These are phyloP conservation scores for Pichia phayaonensis DNA, from an alignment of 805 yeast species.

Conservation along the genomic window DNA sequence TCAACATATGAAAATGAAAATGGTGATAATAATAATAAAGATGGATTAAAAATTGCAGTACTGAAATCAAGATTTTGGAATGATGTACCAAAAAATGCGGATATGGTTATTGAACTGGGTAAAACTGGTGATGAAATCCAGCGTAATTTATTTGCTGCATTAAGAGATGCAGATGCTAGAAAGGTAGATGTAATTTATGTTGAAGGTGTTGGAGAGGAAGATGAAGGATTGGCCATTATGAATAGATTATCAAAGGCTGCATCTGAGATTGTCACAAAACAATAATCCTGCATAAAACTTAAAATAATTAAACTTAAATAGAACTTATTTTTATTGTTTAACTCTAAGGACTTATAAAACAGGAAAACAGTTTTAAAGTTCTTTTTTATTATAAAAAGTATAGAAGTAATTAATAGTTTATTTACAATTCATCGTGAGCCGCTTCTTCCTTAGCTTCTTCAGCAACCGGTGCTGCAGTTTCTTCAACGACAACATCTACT, in stretches of 20 bases:
- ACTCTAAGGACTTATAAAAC: background rate
- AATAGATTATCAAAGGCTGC: constrained; percentile 86
- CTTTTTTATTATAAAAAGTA: background rate
- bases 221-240: constrained; percentile 93
- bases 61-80: constrained; percentile 37
- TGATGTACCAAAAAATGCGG: constrained; percentile 1
- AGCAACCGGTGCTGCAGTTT: background rate
- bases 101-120: constrained; percentile 31
- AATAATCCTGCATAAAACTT: background rate
- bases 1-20: constrained; percentile 14
- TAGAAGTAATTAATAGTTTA: background rate
- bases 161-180: constrained; percentile 62
- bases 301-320: background rate
- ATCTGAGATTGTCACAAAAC: constrained; percentile 26
- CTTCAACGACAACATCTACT: constrained; percentile 19
- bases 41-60: constrained; percentile 41
- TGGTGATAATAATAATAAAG: background rate
- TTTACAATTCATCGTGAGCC: constrained; percentile 17
- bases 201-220: constrained; percentile 68
- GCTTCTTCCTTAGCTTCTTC: constrained; percentile 3
- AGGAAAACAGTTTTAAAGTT: background rate
- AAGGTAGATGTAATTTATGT: constrained; percentile 69
- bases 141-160: constrained; percentile 58
- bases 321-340: no score
- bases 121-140: constrained; percentile 54